Conservation (phyloP, 208 protist genomes). For the Vickermania spadyakhi region DNA sequence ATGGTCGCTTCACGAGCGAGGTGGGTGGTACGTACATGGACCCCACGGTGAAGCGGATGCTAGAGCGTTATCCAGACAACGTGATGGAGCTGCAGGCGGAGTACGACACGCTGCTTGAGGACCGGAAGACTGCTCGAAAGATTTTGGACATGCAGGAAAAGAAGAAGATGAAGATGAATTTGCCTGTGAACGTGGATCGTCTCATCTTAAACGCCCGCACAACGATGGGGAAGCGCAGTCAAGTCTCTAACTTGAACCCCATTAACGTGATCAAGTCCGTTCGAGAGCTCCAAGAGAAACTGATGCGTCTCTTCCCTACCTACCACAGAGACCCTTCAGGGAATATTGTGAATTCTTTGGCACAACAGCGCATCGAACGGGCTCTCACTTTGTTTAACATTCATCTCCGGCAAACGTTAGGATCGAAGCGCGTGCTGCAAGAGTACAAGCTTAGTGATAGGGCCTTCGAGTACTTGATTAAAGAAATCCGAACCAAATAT, state of each 20-base stretch:
- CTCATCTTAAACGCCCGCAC: constrained; percentile 95
- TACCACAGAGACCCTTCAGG: constrained; percentile 56
- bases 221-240: constrained; percentile 81
- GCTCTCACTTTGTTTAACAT: constrained; percentile 94
- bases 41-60: constrained; percentile 72
- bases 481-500: constrained; percentile 95
- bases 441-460: constrained; percentile 91
- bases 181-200: constrained; percentile 92
- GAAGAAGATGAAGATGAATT: constrained; percentile 59
- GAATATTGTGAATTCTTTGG: constrained; percentile 74
- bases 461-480: constrained; percentile 96
- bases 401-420: constrained; percentile 89
- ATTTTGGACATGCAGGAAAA: constrained; percentile 57
- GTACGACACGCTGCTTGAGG: constrained; percentile 81
- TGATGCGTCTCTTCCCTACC: constrained; percentile 73
- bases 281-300: constrained; percentile 56
- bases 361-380: constrained; percentile 90
- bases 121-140: constrained; percentile 64
- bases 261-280: constrained; percentile 73
- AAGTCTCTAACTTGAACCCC: constrained; percentile 91
- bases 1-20: constrained; percentile 60
- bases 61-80: constrained; percentile 64
- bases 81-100: constrained; percentile 81
- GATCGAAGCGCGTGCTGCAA: constrained; percentile 89
- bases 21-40: constrained; percentile 83